These are phyloP conservation scores for Hanseniaspora vineae DNA, from an alignment of 805 yeast species.

Conservation along the genomic window DNA sequence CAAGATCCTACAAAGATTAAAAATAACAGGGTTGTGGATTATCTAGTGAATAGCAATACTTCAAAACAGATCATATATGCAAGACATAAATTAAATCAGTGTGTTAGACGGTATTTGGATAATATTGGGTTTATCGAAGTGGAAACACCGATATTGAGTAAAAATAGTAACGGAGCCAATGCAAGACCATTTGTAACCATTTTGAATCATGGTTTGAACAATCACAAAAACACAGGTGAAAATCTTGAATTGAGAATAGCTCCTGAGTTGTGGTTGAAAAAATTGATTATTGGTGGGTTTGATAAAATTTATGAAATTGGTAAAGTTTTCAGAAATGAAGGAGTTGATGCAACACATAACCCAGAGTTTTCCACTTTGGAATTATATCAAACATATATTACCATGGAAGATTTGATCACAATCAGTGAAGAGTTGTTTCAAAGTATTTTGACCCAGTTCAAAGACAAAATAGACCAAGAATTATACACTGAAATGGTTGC, in stretches of 20 bases:
- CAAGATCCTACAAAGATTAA: conserved; percentile 43
- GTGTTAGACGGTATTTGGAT: conserved; percentile 46
- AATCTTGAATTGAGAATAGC: conserved; percentile 67
- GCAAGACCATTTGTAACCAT: conserved; percentile 74
- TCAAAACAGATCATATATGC: conserved; percentile 35
- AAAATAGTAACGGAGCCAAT: conserved; percentile 76
- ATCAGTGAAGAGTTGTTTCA: conserved; percentile 48
- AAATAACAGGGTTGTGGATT: conserved; percentile 60
- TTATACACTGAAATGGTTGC: conserved; percentile 7
- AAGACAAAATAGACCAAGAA: conserved; percentile 2
- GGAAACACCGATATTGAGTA: conserved; percentile 72
- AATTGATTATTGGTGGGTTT: conserved; percentile 70
- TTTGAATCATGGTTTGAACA: conserved; percentile 21
- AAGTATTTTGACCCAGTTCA: conserved; percentile 25
- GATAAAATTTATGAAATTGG: conserved; percentile 85
- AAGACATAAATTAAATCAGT: conserved; percentile 41
- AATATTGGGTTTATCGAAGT: conserved; percentile 59
- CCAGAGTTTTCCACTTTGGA: conserved; percentile 91
- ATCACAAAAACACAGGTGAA: conserved; percentile 12
- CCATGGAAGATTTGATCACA: conserved; percentile 51
- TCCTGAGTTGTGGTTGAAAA: conserved; percentile 89
- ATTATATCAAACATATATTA: conserved; percentile 64
- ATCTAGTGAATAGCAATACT: conserved; percentile 41
- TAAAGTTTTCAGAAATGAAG: conserved; percentile 78
- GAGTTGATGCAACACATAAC: conserved; percentile 84